Evolutionary conservation across 176 grass and related monocot species (phyloP).

Genomic region (Leersia perrieri): DNA sequence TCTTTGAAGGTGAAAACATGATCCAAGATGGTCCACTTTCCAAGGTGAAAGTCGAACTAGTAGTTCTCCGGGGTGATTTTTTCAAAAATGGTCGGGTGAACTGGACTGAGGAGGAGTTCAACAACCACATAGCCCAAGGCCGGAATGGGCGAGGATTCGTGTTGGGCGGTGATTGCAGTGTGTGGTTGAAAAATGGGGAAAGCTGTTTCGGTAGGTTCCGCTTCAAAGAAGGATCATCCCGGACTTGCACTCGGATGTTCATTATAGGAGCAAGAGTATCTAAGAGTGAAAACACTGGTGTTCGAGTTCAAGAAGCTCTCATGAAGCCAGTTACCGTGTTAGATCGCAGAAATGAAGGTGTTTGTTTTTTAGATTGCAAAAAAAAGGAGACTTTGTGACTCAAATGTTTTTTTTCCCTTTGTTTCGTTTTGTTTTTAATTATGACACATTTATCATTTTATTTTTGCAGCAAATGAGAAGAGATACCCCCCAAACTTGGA

Average conservation of each 20-base stretch:
- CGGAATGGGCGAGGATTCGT: slow-evolving; percentile 27
- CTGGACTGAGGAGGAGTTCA: slow-evolving; percentile 42
- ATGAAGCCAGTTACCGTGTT: slow-evolving; percentile 31
- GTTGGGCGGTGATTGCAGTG: slow-evolving; percentile 10
- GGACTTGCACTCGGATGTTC: slow-evolving; percentile 22
- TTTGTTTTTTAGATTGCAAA: too few relatives aligned
- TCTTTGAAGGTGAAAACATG: slow-evolving; percentile 16
- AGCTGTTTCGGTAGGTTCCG: neutral
- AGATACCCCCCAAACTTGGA: slow-evolving; percentile 33
- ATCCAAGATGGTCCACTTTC: slow-evolving; percentile 10
- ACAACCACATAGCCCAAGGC: slow-evolving; percentile 24
- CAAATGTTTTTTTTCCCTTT: too few relatives aligned
- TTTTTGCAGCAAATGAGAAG: slow-evolving; percentile 34
- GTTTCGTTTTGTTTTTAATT: neutral
- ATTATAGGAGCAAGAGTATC: slow-evolving; percentile 25
- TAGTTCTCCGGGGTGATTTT: slow-evolving; percentile 39
- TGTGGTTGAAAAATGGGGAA: slow-evolving; percentile 11
- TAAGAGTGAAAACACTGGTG: neutral
- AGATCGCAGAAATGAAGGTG: slow-evolving; percentile 45
- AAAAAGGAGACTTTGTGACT: too few relatives aligned
- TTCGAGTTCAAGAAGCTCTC: slow-evolving; percentile 31
- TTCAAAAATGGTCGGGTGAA: neutral
- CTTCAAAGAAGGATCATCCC: slow-evolving; percentile 41
- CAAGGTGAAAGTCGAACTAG: neutral
- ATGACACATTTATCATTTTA: neutral